These are phyloP conservation scores for Gnomoniopsis smithogilvyi DNA, from an alignment of 2,329 filamentous ascomycete genomes.

Conservation along the genomic window DNA sequence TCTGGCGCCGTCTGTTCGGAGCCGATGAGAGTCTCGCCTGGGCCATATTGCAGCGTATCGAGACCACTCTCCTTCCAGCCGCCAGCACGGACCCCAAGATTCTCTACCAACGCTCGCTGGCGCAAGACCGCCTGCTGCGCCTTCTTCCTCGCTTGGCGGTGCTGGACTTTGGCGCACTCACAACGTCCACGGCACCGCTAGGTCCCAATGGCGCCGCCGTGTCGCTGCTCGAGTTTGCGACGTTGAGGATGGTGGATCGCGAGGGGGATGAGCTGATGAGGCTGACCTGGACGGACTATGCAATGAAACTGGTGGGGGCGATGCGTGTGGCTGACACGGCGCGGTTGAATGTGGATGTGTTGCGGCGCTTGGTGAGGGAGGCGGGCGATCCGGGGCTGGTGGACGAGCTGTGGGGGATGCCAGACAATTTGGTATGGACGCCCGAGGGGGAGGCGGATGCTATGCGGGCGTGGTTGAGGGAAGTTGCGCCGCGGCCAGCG, in stretches of 20 bases:
- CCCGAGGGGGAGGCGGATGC: conserved; percentile 49
- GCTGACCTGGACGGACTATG: conserved; percentile 50
- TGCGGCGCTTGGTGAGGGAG: conserved; percentile 37
- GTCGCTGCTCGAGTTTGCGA: conserved; percentile 46
- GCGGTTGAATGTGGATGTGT: conserved; percentile 28
- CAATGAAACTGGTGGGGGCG: conserved; percentile 46
- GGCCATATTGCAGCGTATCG: conserved; percentile 11
- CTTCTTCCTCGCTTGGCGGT: conserved; percentile 48
- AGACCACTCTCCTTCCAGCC: conserved; percentile 6
- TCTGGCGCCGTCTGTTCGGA: conserved; percentile 53
- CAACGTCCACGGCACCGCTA: conserved; percentile 29
- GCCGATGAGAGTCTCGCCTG: conserved; percentile 35
- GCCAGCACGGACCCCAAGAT: conserved; percentile 27
- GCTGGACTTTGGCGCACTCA: conserved; percentile 41
- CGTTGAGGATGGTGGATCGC: conserved; percentile 48
- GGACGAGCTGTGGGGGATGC: conserved; percentile 38
- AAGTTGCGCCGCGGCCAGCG: conserved; percentile 32
- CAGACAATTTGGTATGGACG: conserved; percentile 37
- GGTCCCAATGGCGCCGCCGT: conserved; percentile 22
- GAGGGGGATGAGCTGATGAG: conserved; percentile 46
- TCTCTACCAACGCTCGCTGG: conserved; percentile 40
- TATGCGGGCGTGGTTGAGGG: conserved; percentile 41
- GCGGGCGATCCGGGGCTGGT: conserved; percentile 40
- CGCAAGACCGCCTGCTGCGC: conserved; percentile 51
- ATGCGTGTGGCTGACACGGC: conserved; percentile 38